phyloP scores from a whole-genome alignment of 2,329 filamentous ascomycete species.

The Alternaria angustiovoidea region DNA sequence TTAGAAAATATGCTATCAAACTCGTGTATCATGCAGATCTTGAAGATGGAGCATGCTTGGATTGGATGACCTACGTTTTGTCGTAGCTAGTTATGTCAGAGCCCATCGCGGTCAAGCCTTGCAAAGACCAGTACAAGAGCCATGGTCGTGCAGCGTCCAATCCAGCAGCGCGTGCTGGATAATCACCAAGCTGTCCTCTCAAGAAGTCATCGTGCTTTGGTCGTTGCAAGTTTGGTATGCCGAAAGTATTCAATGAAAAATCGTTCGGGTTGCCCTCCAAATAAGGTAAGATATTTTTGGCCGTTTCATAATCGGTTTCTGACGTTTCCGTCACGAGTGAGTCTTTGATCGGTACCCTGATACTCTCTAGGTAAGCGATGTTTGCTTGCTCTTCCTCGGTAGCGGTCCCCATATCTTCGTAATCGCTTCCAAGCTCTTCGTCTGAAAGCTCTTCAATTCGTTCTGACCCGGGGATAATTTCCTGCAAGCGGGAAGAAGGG shows the following conservation, averaged over 20 bases:
- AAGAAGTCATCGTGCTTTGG: constrained; percentile 69
- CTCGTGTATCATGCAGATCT: background rate
- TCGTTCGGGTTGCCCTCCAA: constrained; percentile 64
- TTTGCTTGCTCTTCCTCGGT: constrained; percentile 39
- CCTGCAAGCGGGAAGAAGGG: constrained; percentile 38
- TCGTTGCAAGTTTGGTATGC: constrained; percentile 77
- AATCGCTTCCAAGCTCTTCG: constrained; percentile 36
- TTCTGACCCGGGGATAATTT: constrained; percentile 32
- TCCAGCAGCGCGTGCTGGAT: constrained; percentile 74
- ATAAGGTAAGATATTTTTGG: constrained; percentile 73
- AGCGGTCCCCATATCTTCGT: constrained; percentile 48
- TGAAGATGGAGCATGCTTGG: background rate
- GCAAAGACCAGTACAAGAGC: constrained; percentile 92
- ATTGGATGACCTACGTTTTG: constrained; percentile 61
- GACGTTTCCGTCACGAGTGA: constrained; percentile 73
- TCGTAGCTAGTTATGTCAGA: constrained; percentile 74
- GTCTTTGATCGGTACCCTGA: constrained; percentile 69
- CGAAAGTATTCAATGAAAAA: constrained; percentile 70
- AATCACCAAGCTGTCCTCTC: constrained; percentile 60
- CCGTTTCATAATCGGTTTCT: constrained; percentile 71
- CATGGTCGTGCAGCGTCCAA: constrained; percentile 91
- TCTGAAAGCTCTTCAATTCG: constrained; percentile 51
- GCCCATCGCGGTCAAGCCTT: constrained; percentile 77
- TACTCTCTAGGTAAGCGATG: constrained; percentile 39
- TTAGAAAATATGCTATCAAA: constrained; percentile 16